A percentile compares a stretch with the other conserved stretches of the same genome.
phyloP scores from a whole-genome alignment of 2,329 filamentous ascomycete species.

The Calycina marina region DNA sequence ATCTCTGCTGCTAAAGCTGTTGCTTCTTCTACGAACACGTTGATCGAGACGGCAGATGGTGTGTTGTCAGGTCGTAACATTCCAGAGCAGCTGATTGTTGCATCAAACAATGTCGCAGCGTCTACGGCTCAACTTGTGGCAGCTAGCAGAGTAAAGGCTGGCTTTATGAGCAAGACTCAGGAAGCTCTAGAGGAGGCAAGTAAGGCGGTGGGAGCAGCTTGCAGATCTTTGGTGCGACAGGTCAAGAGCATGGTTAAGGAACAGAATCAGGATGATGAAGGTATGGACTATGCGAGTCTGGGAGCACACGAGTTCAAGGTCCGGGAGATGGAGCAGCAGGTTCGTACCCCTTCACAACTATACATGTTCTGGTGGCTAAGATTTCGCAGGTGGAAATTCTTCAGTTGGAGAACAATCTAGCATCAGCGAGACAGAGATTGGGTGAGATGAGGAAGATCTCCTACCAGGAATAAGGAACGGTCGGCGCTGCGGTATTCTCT shows the following conservation, averaged over 20 bases:
- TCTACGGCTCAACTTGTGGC: conserved; percentile 94
- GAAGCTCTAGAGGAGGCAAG: conserved; percentile 80
- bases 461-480: conserved; percentile 23
- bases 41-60: conserved; percentile 96
- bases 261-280: conserved; percentile 66
- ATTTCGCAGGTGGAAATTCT: conserved; percentile 78
- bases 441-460: conserved; percentile 70
- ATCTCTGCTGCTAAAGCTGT: conserved; percentile 97
- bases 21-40: conserved; percentile 78
- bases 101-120: conserved; percentile 91
- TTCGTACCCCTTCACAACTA: conserved; percentile 36
- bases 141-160: conserved; percentile 89
- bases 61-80: conserved; percentile 85
- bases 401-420: conserved; percentile 78
- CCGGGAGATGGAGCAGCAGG: conserved; percentile 98
- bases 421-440: conserved; percentile 63
- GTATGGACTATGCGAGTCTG: conserved; percentile 75
- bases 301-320: conserved; percentile 97
- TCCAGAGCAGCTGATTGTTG: conserved; percentile 93
- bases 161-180: conserved; percentile 95
- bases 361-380: conserved; percentile 1
- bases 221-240: conserved; percentile 74
- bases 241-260: conserved; percentile 91
- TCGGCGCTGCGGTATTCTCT: too few relatives aligned
- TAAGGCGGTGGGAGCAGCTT: conserved; percentile 84